Evolutionary conservation across 495 filamentous ascomycete species (phyloP).

Genomic region (Penicillium robsamsonii): DNA sequence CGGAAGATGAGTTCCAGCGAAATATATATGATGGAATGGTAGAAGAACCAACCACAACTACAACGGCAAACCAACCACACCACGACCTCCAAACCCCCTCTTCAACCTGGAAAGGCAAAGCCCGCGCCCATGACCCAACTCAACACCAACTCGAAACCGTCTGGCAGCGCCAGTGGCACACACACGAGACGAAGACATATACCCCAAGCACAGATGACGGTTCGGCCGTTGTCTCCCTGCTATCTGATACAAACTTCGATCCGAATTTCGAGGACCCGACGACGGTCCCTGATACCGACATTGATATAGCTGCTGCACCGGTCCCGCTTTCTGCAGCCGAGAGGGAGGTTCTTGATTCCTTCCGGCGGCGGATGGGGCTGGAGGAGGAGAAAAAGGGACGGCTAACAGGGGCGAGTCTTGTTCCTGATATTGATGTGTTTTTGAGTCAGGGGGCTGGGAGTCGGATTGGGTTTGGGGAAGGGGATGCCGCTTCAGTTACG

Average conservation of each 20-base stretch:
- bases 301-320: conserved; percentile 20
- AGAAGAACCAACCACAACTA: background rate
- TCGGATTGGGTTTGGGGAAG: background rate
- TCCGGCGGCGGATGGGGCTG: conserved; percentile 20
- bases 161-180: conserved; percentile 18
- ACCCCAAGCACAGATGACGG: conserved; percentile 41
- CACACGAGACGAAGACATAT: background rate
- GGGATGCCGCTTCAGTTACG: background rate
- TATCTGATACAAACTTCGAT: conserved; percentile 53
- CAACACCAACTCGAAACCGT: conserved; percentile 20
- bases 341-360: conserved; percentile 39
- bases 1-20: conserved; percentile 35
- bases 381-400: background rate
- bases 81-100: conserved; percentile 9
- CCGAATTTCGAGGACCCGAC: conserved; percentile 38
- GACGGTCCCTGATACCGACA: conserved; percentile 35
- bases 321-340: conserved; percentile 28
- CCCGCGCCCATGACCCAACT: conserved; percentile 15
- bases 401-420: conserved; percentile 34
- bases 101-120: conserved; percentile 35
- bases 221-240: conserved; percentile 46
- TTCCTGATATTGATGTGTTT: conserved; percentile 45
- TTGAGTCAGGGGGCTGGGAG: conserved; percentile 16
- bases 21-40: background rate
- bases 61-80: background rate